Conservation (phyloP, 139 green algal species). For the Deuterostichococcus epilithicus region DNA sequence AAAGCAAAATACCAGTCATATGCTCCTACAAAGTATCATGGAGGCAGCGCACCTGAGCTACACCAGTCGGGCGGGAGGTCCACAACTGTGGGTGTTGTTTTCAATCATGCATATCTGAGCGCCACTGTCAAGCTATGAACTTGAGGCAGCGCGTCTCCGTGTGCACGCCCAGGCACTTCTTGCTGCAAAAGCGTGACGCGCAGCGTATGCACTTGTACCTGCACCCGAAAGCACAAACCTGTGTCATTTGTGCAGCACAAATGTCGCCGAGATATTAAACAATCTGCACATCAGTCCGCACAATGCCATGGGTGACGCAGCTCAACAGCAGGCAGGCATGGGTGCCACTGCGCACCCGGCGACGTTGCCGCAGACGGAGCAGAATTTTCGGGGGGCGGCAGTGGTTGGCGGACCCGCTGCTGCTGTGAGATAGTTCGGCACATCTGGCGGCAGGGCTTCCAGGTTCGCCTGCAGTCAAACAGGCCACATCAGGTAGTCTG, state of each 20-base stretch:
- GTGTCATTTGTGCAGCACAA: too few relatives aligned
- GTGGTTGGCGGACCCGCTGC: constrained; percentile 11
- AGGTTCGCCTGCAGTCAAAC: not conserved
- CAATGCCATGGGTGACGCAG: too few relatives aligned
- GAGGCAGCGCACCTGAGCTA: too few relatives aligned
- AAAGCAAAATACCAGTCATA: too few relatives aligned
- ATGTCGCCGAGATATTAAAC: too few relatives aligned
- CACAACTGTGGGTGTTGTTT: too few relatives aligned
- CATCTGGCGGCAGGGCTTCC: not conserved
- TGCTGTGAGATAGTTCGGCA: not conserved
- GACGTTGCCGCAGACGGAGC: constrained; percentile 53
- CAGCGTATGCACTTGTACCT: constrained; percentile 79
- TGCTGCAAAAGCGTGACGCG: constrained; percentile 67
- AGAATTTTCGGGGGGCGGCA: constrained; percentile 58
- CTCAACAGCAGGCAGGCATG: too few relatives aligned
- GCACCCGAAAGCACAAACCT: not conserved
- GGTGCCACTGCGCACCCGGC: not conserved
- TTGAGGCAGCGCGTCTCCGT: constrained; percentile 83
- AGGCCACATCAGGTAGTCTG: too few relatives aligned
- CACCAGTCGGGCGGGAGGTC: too few relatives aligned
- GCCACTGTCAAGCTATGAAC: constrained; percentile 39
- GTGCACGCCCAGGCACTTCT: constrained; percentile 65
- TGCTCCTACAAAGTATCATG: too few relatives aligned
- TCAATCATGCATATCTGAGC: too few relatives aligned
- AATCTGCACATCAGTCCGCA: too few relatives aligned